Base-by-base conservation (phyloP, 2,329 filamentous ascomycete species). In the Pezicula carpinea region DNA sequence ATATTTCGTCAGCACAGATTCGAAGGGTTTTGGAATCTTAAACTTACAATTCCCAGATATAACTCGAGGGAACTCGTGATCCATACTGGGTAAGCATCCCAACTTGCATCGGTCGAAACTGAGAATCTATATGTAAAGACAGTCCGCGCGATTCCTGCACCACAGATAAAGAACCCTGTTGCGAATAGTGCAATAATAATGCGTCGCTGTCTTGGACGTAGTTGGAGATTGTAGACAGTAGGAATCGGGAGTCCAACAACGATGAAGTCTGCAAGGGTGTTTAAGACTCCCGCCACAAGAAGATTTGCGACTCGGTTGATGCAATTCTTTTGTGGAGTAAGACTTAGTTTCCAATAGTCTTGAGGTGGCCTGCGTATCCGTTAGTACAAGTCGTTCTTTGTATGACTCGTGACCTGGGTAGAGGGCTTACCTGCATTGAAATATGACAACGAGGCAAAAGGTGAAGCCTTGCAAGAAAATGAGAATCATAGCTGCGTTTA, bases 241-340 rank as follows among this genome's bases (percentile, higher is more conserved):
- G 66, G 66, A 40, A 78, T 69, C 1, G 76, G 76, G 3, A 80
- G 60, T 0, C 72, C 57, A 36, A 76, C 74, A 29, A 76, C 70
- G 15, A 74, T 58, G 35, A 83, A 69, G 60, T 83, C 78, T 6
- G 76, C 79, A 32, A 73, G 57, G 36, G 80, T 81, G 61, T 82
- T 82, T 51, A 80, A 70, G 18, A 76, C 72, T 4, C 79, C 77
- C 38, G 79, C 69, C 31, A 70, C 69, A 23, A 76, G 67, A 23
- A 79, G 67, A 45, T 79, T 74, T 1, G 66, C 63, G 5, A 71
- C 68, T 50, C 80, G 67, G 15, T 76, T 55, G 38, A 77, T 70
- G 41, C 74, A 70, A 11, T 71, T 51, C 39, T 18, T 18, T 40
- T 64, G 60, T 2, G 63, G 58, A 7, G 41, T 29, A 29, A 49